Conservation (phyloP, 495 filamentous ascomycete species). For the Tuber borchii region DNA sequence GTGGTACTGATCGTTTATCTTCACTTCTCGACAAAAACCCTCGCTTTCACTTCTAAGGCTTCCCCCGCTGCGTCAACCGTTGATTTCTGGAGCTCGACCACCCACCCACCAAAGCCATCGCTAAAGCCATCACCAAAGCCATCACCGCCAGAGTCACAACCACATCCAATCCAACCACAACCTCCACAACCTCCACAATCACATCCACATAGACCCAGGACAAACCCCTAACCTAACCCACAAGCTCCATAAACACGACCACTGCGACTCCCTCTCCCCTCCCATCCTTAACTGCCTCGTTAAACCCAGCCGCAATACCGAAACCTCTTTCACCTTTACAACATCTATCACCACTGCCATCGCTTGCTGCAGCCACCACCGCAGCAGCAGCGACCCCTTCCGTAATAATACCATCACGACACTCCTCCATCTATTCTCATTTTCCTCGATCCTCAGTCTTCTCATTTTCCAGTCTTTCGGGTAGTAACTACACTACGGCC, state of each 20-base stretch:
- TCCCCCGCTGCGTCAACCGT: slow-evolving; percentile 14
- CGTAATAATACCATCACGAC: slow-evolving; percentile 4
- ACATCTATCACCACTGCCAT: slow-evolving; percentile 6
- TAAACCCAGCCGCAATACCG: background rate
- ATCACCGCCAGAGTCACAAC: slow-evolving; percentile 3
- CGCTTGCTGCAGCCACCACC: slow-evolving; percentile 5
- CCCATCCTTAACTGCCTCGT: background rate
- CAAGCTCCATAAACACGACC: slow-evolving; percentile 1
- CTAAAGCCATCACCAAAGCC: background rate
- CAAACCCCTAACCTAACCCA: background rate
- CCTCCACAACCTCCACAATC: background rate
- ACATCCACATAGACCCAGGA: background rate
- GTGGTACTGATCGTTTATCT: slow-evolving; percentile 42
- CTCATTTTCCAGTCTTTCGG: slow-evolving; percentile 14
- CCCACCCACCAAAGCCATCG: slow-evolving; percentile 12
- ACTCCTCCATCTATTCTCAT: slow-evolving; percentile 12
- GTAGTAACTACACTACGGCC: slow-evolving; percentile 17
- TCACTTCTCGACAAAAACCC: slow-evolving; percentile 41
- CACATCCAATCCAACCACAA: background rate
- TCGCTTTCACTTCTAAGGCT: slow-evolving; percentile 30
- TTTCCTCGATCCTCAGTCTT: slow-evolving; percentile 30
- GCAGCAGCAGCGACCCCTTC: background rate
- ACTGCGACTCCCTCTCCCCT: slow-evolving; percentile 6
- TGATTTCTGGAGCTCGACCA: slow-evolving; percentile 9
- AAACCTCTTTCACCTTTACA: background rate